phyloP scores from a whole-genome alignment of 805 yeast species.

The Tetrapisispora pingtungensis region DNA sequence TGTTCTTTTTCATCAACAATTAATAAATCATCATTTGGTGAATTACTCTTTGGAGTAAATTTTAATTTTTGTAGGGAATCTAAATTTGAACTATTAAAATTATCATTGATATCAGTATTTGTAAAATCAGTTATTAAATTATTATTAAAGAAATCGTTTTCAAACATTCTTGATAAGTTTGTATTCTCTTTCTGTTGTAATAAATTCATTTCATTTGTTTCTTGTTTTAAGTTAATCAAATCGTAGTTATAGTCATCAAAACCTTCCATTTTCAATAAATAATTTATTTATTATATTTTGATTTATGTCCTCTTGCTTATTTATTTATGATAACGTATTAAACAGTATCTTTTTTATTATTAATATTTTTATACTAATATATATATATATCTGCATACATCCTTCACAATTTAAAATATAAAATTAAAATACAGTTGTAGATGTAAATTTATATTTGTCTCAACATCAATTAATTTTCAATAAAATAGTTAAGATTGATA shows the following conservation, averaged over 20 bases:
- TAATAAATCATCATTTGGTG: not conserved
- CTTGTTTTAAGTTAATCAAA: not conserved
- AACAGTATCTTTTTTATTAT: too few relatives aligned
- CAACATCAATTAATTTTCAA: too few relatives aligned
- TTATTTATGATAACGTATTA: too few relatives aligned
- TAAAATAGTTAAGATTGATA: too few relatives aligned
- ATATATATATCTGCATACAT: too few relatives aligned
- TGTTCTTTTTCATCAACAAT: constrained; percentile 30
- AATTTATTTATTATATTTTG: too few relatives aligned
- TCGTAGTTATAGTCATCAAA: not conserved
- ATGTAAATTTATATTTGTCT: too few relatives aligned
- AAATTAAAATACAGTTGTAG: too few relatives aligned
- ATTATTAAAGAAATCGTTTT: not conserved
- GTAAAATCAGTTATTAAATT: not conserved
- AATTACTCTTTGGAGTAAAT: not conserved
- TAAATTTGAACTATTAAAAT: not conserved
- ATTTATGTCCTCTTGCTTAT: too few relatives aligned
- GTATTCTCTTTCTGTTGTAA: constrained; percentile 1
- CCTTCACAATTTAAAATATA: too few relatives aligned
- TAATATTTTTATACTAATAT: too few relatives aligned
- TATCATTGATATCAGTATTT: not conserved
- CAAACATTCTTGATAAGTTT: not conserved
- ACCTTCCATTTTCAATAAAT: not conserved
- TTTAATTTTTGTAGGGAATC: not conserved
- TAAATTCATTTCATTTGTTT: not conserved